Percentiles rank a stretch among this genome's conserved stretches.
phyloP scores from a whole-genome alignment of 495 filamentous ascomycete species.

The Penicillium riverlandense region DNA sequence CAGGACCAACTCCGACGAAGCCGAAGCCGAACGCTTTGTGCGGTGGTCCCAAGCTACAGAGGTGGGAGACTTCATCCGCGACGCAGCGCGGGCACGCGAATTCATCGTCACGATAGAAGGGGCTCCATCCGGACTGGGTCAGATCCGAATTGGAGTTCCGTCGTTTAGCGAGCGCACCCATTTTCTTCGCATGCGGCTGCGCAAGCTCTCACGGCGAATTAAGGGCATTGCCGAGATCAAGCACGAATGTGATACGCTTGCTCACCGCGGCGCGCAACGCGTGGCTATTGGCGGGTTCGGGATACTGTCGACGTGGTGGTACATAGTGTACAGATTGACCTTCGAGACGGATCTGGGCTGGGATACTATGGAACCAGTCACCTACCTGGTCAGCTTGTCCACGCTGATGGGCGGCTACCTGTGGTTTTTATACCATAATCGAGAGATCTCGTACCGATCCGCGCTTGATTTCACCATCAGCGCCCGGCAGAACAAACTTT shows the following conservation, averaged over 20 bases:
- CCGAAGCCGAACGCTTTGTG: constrained; percentile 50
- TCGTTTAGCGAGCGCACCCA: constrained; percentile 85
- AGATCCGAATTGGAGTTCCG: constrained; percentile 75
- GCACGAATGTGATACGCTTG: constrained; percentile 69
- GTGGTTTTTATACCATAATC: constrained; percentile 91
- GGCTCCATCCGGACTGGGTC: constrained; percentile 40
- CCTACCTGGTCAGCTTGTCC: constrained; percentile 75
- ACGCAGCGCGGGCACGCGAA: constrained; percentile 74
- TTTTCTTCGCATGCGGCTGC: constrained; percentile 69
- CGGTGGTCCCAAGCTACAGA: constrained; percentile 90
- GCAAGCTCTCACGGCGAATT: constrained; percentile 63
- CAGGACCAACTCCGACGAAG: constrained; percentile 11
- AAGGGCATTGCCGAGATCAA: constrained; percentile 64
- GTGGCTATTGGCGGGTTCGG: constrained; percentile 75
- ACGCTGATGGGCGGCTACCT: constrained; percentile 85
- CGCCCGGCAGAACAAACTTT: constrained; percentile 68
- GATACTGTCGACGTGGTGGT: constrained; percentile 71
- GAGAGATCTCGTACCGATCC: constrained; percentile 77
- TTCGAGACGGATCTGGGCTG: constrained; percentile 77
- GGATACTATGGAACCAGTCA: constrained; percentile 90
- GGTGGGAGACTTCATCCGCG: constrained; percentile 91
- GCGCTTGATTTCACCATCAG: constrained; percentile 83
- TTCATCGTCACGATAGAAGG: constrained; percentile 83
- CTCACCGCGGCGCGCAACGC: constrained; percentile 68
- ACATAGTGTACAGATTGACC: constrained; percentile 65